Percentiles rank a stretch among this genome's conserved stretches.
These are phyloP conservation scores for Aspergillus brunneoviolaceus DNA, from an alignment of 2,329 filamentous ascomycete genomes.

Conservation along the genomic window DNA sequence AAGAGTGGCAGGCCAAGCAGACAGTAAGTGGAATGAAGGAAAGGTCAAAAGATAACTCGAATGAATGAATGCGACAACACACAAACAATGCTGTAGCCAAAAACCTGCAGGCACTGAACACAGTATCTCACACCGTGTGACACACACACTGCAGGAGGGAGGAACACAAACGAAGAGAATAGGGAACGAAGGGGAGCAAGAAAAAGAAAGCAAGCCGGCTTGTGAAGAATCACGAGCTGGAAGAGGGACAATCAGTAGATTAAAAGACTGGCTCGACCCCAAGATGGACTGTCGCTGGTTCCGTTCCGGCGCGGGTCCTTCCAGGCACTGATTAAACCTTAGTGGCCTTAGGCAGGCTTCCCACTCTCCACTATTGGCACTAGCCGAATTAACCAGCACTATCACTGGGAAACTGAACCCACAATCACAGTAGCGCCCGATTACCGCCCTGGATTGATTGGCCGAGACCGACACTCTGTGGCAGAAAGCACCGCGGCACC, in stretches of 20 bases:
- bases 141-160: background rate
- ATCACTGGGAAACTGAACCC: background rate
- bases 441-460: background rate
- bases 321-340: background rate
- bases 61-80: conserved; percentile 11
- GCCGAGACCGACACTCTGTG: background rate
- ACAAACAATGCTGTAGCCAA: background rate
- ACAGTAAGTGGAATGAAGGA: conserved; percentile 7
- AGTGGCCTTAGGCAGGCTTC: background rate
- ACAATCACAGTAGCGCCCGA: background rate
- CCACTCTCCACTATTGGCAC: background rate
- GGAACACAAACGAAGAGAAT: background rate
- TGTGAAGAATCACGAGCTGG: background rate
- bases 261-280: background rate
- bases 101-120: background rate
- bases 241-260: background rate
- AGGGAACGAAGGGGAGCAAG: background rate
- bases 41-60: conserved; percentile 7
- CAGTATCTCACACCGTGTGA: background rate
- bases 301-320: background rate
- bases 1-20: background rate
- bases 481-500: background rate
- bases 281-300: background rate
- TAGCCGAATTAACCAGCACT: no score
- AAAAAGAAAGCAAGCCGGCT: background rate